Base-by-base conservation (phyloP, 2,329 filamentous ascomycete species). In the Zasmidium cellare region DNA sequence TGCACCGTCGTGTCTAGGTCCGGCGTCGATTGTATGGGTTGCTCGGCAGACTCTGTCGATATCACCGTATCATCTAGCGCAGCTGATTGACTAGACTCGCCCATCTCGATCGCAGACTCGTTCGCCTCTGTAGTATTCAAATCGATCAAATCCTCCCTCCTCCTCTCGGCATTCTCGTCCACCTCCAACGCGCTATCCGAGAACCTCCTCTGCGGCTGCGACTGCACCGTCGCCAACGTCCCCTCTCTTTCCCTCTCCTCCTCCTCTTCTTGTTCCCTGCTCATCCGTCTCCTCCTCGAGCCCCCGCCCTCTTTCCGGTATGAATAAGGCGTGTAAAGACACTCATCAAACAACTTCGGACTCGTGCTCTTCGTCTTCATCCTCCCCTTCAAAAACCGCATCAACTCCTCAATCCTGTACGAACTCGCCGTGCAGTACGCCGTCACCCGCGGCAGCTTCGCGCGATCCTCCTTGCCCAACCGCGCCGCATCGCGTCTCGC, bases 331-430 rank as follows among this genome's bases (percentile, higher is more conserved):
- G 93, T 91, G 76, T 99, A 99, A 66, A 99, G 91, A 74, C 94
- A 99, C 75, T 99, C 94, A 73, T 99, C 94, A 67, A 97, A 97
- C 57, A 94, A 78, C 75, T 97, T 97, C 1, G 94, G 93, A 59
- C 87, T 89, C 16, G 92, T 86, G 18, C 91, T 90, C 67, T 90
- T 85, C 28, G 85, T 84, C 74, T 90, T 91, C 47, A 85, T 84
- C 58, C 90, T 84, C 25, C 91, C 90, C 74, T 99, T 99, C 61
- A 99, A 78, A 71, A 93, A 99, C 46, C 89, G 87, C 84, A 96
- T 90, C 61, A 97, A 78, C 2, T 88, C 88, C 35, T 97, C 93
- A 77, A 97, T 86, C 67, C 93, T 87, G 75, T 97, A 97, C 53
- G 88, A 88, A 71, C 91, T 92, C 11, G 94, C 92, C 0, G 94